Base-by-base conservation (phyloP, 352 stramenopile species). In the Globisporangium nunn region DNA sequence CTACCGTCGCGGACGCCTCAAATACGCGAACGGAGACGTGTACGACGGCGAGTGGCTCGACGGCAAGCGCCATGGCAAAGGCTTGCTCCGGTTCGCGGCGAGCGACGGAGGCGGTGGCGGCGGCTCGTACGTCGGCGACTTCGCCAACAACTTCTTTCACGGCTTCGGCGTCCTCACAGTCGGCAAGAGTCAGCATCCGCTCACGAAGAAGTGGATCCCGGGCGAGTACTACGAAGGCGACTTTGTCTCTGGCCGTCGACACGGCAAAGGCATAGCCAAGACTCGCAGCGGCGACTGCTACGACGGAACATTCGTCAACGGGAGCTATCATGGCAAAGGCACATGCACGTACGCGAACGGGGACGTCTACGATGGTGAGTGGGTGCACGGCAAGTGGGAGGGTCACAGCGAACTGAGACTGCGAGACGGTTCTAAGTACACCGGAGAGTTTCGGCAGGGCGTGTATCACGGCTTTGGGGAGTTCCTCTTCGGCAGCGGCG, bases 31-130 rank as follows among this genome's bases (percentile, higher is more conserved):
- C 44, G 84, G 85, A 6, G 87, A 95, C 46, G 49, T 85, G 8
- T 96, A 93, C 60, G 81, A 89, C 30, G 83, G 87, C 56, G 85
- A 95, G 54, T 96, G 87, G 87, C 72, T 91, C 30, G 67, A 94
- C 56, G 78, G 79, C 60, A 87, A 90, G 65, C 78, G 81, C 45
- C 76, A 91, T 45, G 80, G 82, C 17, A 68, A 75, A 54, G 80
- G 78, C 29, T 70, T 66, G 11, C 51, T 91, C 45, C 81, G 64
- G 14, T 84, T 90, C 40, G 64, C 56, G 1, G 65, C 68, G 31
- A 69, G 64, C 17, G 63, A 64, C 11, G 15, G 40, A 4, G 14
- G n/a, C 1, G 33, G 54, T 11, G 45, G 28, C 1, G 23, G 43
- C 11, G 57, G 57, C 12, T 70, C 65, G 50, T 88, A 88, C 59